phyloP scores from a whole-genome alignment of 805 yeast genomes.

The Kuraishia floccosa region DNA sequence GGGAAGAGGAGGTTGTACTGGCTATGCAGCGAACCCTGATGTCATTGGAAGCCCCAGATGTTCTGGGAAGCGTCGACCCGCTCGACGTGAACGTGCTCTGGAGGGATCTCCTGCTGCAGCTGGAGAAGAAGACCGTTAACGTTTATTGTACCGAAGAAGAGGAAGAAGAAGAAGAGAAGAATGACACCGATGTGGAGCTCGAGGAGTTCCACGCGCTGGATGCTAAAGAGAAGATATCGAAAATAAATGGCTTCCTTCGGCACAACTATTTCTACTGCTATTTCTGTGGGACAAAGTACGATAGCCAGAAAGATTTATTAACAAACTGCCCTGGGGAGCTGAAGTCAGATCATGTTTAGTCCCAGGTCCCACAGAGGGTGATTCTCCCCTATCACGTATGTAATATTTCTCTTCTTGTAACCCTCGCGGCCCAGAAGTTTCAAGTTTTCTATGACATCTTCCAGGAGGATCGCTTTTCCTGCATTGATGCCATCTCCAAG shows the following conservation, averaged over 20 bases:
- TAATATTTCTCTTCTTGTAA: conserved; percentile 42
- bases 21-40: conserved; percentile 29
- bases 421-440: conserved; percentile 42
- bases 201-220: conserved; percentile 14
- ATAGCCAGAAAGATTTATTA: conserved; percentile 23
- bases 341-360: background rate
- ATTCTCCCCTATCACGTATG: conserved; percentile 63
- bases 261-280: conserved; percentile 30
- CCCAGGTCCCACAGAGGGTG: conserved; percentile 58
- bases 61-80: background rate
- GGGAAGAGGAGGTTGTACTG: conserved; percentile 8
- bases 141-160: background rate
- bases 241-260: conserved; percentile 27
- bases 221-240: conserved; percentile 15
- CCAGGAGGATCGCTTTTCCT: conserved; percentile 77
- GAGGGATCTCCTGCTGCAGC: conserved; percentile 20
- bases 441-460: conserved; percentile 71
- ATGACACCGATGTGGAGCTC: conserved; percentile 18
- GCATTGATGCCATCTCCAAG: conserved; percentile 53
- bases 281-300: conserved; percentile 35
- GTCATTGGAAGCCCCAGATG: conserved; percentile 13
- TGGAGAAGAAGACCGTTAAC: conserved; percentile 5
- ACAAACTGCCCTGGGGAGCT: conserved; percentile 36
- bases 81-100: conserved; percentile 25
- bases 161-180: conserved; percentile 2